phyloP scores from a whole-genome alignment of 805 yeast genomes.

The Priceomyces melissophilus region DNA sequence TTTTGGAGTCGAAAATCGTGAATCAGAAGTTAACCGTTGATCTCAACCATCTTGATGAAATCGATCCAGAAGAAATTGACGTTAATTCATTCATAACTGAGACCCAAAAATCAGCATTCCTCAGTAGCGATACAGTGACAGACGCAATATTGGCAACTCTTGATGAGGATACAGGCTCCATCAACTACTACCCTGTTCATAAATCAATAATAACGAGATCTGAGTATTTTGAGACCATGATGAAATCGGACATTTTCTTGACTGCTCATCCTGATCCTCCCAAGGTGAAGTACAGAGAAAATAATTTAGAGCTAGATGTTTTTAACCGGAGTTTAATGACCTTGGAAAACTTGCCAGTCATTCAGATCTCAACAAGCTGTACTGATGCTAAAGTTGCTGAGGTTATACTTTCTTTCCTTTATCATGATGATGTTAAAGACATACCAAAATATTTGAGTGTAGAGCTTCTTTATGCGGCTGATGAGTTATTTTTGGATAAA shows the following conservation, averaged over 20 bases:
- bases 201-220: slow-evolving; percentile 57
- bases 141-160: slow-evolving; percentile 46
- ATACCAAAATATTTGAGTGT: slow-evolving; percentile 50
- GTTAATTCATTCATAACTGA: slow-evolving; percentile 13
- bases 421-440: slow-evolving; percentile 51
- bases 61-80: slow-evolving; percentile 31
- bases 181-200: slow-evolving; percentile 58
- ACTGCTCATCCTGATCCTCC: slow-evolving; percentile 16
- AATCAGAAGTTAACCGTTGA: slow-evolving; percentile 11
- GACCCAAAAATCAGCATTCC: slow-evolving; percentile 19
- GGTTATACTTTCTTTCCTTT: slow-evolving; percentile 51
- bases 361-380: slow-evolving; percentile 11
- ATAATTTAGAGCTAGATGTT: slow-evolving; percentile 4
- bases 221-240: slow-evolving; percentile 63
- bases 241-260: slow-evolving; percentile 41
- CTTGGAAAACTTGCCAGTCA: slow-evolving; percentile 10
- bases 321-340: slow-evolving; percentile 12
- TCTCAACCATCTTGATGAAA: slow-evolving; percentile 17
- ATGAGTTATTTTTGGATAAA: slow-evolving; percentile 56
- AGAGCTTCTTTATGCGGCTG: slow-evolving; percentile 58
- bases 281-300: slow-evolving; percentile 3
- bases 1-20: slow-evolving; percentile 23
- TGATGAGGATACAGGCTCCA: slow-evolving; percentile 21
- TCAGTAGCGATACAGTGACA: slow-evolving; percentile 29
- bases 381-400: slow-evolving; percentile 38